Base-by-base conservation (phyloP, 192 early-diverging fungal genomes). In the Mortierella hygrophila region DNA sequence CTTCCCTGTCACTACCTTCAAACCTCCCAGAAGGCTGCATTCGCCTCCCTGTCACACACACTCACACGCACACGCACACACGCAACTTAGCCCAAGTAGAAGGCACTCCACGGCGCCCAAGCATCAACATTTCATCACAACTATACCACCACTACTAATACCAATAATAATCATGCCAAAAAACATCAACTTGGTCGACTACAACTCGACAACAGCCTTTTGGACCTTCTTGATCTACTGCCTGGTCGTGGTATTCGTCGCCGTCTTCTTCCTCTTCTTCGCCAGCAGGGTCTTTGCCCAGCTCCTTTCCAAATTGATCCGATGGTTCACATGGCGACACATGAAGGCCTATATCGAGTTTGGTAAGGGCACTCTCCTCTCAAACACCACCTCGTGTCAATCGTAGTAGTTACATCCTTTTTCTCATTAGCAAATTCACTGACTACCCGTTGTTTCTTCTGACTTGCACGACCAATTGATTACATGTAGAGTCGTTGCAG, bases 261-360 rank as follows among this genome's bases (percentile, higher is more conserved):
- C 93, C 37, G 86, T 95, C 38, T 94, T 96, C 88, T 94, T 95
- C 65, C 88, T 95, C 38, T 96, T 96, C 83, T 96, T 95, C 70
- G 91, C 91, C 54, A 94, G 93, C 76, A 91, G 94, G 26, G 85
- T 92, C 41, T 77, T 94, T 68, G 95, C 91, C 16, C 91, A 89
- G 37, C 38, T 94, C n/a, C 82, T 95, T 23, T 92, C 93, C 3
- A 89, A 90, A 41, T 38, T 96, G 6, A 84, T 94, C 23, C 89
- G 92, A 74, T 88, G 93, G 88, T 94, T 92, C 81, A 93, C 93
- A 2, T 96, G 95, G 95, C 70, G 92, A 52, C 88, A 87, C 52
- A 92, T 93, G 79, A 89, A 91, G 76, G 93, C 93, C 21, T 94
- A 91, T 55, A 90, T 96, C 63, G 94, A 95, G 82, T 85, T 95